Evolutionary conservation across 2,329 filamentous ascomycete species (phyloP).

Genomic region (Boeremia exigua): DNA sequence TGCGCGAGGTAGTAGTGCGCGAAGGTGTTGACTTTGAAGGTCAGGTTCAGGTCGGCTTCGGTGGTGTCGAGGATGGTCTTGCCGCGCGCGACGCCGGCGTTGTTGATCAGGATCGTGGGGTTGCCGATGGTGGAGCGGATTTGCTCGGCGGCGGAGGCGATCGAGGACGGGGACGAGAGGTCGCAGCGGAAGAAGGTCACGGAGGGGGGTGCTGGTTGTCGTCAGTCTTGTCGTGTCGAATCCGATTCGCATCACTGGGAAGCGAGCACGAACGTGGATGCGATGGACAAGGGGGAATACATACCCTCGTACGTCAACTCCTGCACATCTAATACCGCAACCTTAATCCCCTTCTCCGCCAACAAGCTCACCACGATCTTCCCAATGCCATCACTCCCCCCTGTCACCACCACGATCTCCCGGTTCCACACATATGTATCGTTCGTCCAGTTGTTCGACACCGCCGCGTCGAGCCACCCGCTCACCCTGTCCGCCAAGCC

Average conservation of each 20-base stretch:
- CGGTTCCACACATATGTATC: constrained; percentile 69
- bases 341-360: constrained; percentile 68
- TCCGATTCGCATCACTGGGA: too few species aligned
- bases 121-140: constrained; percentile 65
- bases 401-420: constrained; percentile 76
- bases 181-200: constrained; percentile 76
- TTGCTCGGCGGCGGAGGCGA: constrained; percentile 59
- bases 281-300: background rate
- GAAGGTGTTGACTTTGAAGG: constrained; percentile 74
- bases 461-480: constrained; percentile 58
- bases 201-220: constrained; percentile 52
- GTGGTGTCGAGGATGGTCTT: constrained; percentile 65
- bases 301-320: constrained; percentile 60
- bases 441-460: constrained; percentile 58
- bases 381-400: constrained; percentile 77
- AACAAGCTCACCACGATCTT: constrained; percentile 68
- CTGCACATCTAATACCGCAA: constrained; percentile 75
- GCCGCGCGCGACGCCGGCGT: constrained; percentile 69
- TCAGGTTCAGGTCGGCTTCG: constrained; percentile 66
- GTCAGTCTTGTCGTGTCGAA: too few species aligned
- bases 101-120: constrained; percentile 75
- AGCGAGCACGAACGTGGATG: too few species aligned
- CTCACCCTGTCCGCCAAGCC: constrained; percentile 59
- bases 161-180: constrained; percentile 64
- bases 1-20: constrained; percentile 71